Base-by-base conservation (phyloP, 306 rosid genomes). In the Morella rubra region DNA sequence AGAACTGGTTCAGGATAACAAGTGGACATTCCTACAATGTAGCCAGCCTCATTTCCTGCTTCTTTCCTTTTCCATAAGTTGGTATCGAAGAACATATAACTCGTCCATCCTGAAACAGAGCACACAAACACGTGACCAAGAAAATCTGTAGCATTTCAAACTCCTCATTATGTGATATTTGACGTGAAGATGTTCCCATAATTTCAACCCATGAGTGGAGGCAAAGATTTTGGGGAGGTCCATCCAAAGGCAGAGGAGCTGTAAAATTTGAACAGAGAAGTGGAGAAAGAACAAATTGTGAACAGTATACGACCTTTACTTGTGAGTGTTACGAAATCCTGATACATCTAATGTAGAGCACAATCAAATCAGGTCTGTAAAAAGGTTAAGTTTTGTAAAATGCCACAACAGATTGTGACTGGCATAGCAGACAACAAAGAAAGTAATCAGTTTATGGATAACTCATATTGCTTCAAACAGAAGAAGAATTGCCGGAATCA, bases 1-100 rank as follows among this genome's bases (percentile, higher is more conserved):
- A 47, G 91, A 83, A 56, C 98, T 13, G 84, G 86, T 55, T 8
- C 45, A 59, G 98, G 98, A 80, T 86, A 93, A 75, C 98, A 93
- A 50, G 90, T 86, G 2, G 89, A 72, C 98, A 93, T 93, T 81
- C 98, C 98, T n/a, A 93, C 90, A 6, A 93, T 77, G 76, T 89
- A 91, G 0, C 87, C 86, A 7, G 62, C 76, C 49, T 93, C 98
- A 50, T 93, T 86, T 75, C 97, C 98, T 22, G 87, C 86, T 68
- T 91, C 3, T 75, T 45, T 2, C 98, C 96, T 14, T n/a, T 44
- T 77, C 98, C 98, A 72, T 93, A 93, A n/a, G 73, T 80, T 70
- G 98, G 87, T 41, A 50, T 77, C 2, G 98, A 93, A 0, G 95
- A 85, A 79, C 98, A 93, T 70, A 93, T 76, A 12, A 84, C 81